phyloP scores from a whole-genome alignment of 305 asterid species.

The Nicotiana rustica region DNA sequence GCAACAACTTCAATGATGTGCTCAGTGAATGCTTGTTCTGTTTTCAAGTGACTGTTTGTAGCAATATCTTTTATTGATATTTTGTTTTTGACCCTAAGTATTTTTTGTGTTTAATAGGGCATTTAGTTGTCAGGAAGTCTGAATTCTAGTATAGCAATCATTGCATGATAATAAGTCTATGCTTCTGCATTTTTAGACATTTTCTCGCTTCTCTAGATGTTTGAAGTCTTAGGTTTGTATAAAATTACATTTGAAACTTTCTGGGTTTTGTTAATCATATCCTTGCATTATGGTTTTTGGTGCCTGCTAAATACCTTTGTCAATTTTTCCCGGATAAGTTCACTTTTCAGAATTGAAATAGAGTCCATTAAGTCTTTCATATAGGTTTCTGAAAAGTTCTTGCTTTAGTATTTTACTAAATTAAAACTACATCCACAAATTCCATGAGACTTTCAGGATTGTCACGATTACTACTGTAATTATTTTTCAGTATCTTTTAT shows the following conservation, averaged over 20 bases:
- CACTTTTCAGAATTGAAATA: neutral
- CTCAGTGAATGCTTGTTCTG: constrained; percentile 22
- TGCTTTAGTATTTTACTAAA: neutral
- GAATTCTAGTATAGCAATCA: constrained; percentile 8
- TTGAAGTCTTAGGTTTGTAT: constrained; percentile 12
- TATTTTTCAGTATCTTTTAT: neutral
- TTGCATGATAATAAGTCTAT: neutral
- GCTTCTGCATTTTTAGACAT: neutral
- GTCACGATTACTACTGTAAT: too few species aligned
- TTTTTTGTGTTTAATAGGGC: neutral
- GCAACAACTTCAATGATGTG: constrained; percentile 19
- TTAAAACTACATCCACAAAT: neutral
- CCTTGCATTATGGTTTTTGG: neutral
- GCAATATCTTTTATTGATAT: neutral
- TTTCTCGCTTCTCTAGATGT: neutral
- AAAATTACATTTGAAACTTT: neutral
- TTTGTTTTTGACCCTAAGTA: neutral
- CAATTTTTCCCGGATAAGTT: neutral
- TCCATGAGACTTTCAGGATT: too few species aligned
- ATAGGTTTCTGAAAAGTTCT: neutral
- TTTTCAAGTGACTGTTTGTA: neutral
- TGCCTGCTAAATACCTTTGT: neutral
- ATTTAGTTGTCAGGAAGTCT: too few species aligned
- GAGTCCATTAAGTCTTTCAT: neutral
- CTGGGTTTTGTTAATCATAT: constrained; percentile 2